A percentile compares a stretch with the other conserved stretches of the same genome.
Conservation (phyloP, 352 stramenopile genomes). For the Pythium rishiriense region DNA sequence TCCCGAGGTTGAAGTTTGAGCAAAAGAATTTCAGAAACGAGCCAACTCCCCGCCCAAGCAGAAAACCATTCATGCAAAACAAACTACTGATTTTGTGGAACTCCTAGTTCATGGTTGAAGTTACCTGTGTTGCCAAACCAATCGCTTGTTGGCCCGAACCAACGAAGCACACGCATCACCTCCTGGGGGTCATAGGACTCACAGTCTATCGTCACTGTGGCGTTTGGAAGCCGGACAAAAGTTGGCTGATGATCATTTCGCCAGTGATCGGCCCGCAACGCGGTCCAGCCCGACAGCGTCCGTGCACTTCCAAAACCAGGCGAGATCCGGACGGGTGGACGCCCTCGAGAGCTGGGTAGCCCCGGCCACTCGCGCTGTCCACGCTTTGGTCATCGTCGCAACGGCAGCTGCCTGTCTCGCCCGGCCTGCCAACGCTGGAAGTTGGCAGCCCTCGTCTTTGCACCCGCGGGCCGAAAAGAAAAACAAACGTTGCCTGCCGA, state of each 20-base stretch:
- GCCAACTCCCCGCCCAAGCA: slow-evolving; percentile 3
- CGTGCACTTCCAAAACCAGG: neutral
- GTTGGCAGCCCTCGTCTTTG: neutral
- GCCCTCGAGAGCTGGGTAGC: neutral
- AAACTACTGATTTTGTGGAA: neutral
- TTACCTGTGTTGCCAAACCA: too few relatives aligned
- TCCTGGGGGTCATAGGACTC: neutral
- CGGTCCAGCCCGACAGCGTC: neutral
- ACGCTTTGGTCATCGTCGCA: neutral
- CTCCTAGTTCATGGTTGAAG: neutral
- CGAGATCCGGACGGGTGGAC: neutral
- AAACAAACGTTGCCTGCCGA: neutral
- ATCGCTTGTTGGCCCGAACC: too few relatives aligned
- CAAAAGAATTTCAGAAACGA: neutral
- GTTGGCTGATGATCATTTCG: too few relatives aligned
- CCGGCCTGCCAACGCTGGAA: neutral
- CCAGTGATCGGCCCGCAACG: neutral
- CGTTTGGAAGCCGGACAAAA: neutral
- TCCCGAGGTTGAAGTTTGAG: slow-evolving; percentile 22
- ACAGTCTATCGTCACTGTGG: neutral
- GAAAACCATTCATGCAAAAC: neutral
- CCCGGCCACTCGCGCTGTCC: neutral
- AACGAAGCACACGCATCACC: too few relatives aligned
- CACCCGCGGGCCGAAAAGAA: neutral
- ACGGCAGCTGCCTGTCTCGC: neutral